Percentiles rank a stretch among this genome's conserved stretches.
phyloP scores from a whole-genome alignment of 2,329 filamentous ascomycete genomes.

The Neopestalotiopsis clavispora region DNA sequence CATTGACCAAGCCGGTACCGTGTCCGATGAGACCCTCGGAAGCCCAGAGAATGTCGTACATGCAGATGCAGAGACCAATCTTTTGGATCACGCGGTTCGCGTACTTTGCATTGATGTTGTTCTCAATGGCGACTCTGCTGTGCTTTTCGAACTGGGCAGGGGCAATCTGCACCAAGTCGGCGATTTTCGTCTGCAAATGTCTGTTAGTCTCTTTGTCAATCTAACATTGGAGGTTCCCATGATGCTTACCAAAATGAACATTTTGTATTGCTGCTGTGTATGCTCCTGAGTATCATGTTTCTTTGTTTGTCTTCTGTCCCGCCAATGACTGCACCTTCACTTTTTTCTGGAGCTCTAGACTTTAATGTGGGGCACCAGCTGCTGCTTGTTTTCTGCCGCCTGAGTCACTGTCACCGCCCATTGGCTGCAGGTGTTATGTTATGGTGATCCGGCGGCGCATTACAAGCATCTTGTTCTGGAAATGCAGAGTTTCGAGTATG shows the following conservation, averaged over 20 bases:
- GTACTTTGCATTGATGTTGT: constrained; percentile 97
- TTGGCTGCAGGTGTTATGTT: too few relatives aligned
- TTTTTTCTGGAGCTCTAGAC: neutral
- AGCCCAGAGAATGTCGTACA: constrained; percentile 88
- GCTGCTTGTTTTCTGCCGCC: too few relatives aligned
- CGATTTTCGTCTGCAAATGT: constrained; percentile 77
- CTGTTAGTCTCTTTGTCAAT: neutral
- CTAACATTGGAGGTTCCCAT: neutral
- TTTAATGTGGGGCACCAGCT: constrained; percentile 3
- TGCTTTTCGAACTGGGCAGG: constrained; percentile 87
- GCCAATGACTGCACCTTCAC: neutral
- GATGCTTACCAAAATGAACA: constrained; percentile 20
- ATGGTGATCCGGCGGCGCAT: too few relatives aligned
- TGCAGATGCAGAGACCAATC: constrained; percentile 88
- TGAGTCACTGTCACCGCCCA: too few relatives aligned
- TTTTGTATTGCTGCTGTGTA: neutral
- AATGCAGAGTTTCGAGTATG: too few relatives aligned
- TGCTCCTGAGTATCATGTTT: neutral
- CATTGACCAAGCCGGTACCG: constrained; percentile 88
- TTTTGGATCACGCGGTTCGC: constrained; percentile 92
- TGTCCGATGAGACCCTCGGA: constrained; percentile 95
- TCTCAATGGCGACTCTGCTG: constrained; percentile 85
- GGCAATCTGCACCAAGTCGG: constrained; percentile 91
- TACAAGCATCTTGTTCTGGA: too few relatives aligned
- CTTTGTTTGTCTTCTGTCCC: neutral